Evolutionary conservation across 805 yeast species (phyloP), one percentile per base, ranked within the genome.

Genomic region (Candida ipomoeae): DNA sequence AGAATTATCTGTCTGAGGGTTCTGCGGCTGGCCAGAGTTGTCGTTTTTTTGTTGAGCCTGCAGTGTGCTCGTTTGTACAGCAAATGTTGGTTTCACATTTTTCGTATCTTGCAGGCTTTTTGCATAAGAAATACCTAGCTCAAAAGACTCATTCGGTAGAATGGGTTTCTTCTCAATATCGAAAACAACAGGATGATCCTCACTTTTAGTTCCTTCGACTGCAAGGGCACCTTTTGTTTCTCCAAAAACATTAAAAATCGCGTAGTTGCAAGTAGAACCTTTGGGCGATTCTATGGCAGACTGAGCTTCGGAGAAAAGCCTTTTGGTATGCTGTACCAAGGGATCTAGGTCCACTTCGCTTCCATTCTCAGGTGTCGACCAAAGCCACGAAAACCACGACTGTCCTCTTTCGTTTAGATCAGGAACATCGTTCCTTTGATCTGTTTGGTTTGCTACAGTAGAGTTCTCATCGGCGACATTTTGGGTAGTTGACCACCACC

Each of bases 61-160:
- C 8, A 15, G 14, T 42, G 38, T 7, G 23, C 17, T 18, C 11
- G 21, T 3, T 18, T 31, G 44, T 23, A 41, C 29, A n/a, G 29
- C 4, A 21, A 31, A 20, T 13, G 23, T 3, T 10, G 18, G 5
- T 20, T 42, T 42, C 10, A 18, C 11, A 11, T 7, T 7, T 42
- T 42, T 42, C 10, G n/a, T n/a, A 4, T 42, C 45, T 15, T 42
- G 45, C 7, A 33, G 31, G n/a, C 18, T 15, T 18, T 42, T 42
- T 8, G 45, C 23, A 15, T 42, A 21, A 5, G 37, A n/a, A 3
- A 42, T 20, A 31, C 38, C 38, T 29, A 21, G n/a, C 47, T 72
- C 77, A 43, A 67, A 69, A 14, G 61, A 53, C 57, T 73, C 76
- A 41, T 62, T 65, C 4, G 73, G 71, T 6, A 64, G 57, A 2